Conservation (phyloP, 2,329 filamentous ascomycete genomes). For the Aureobasidium pullulans region DNA sequence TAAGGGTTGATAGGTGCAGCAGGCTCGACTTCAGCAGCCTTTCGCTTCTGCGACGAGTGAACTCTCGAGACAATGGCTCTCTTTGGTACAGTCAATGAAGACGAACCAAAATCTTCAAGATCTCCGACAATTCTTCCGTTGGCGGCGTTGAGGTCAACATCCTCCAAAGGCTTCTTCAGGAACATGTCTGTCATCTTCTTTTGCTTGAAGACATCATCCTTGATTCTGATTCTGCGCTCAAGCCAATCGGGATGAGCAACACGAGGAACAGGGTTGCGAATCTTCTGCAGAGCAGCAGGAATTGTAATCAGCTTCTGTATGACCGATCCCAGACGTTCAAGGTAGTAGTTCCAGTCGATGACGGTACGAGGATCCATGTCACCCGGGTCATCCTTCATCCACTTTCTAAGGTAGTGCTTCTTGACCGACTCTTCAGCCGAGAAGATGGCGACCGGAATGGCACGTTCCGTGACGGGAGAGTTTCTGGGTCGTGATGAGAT, state of each 20-base stretch:
- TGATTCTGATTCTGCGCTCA: conserved; percentile 83
- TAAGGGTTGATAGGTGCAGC: conserved; percentile 67
- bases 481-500: conserved; percentile 82
- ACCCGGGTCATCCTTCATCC: conserved; percentile 85
- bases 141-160: conserved; percentile 59
- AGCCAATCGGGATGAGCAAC: conserved; percentile 96
- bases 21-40: conserved; percentile 37
- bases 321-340: conserved; percentile 89
- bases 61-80: conserved; percentile 33
- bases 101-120: conserved; percentile 41
- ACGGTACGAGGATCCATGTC: conserved; percentile 86
- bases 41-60: conserved; percentile 39
- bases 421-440: conserved; percentile 86
- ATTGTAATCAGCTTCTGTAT: conserved; percentile 99
- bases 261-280: conserved; percentile 87
- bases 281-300: conserved; percentile 88
- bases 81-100: conserved; percentile 35
- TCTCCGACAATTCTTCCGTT: conserved; percentile 52
- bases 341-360: conserved; percentile 96
- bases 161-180: conserved; percentile 61
- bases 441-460: conserved; percentile 93
- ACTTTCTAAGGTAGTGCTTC: conserved; percentile 83
- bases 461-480: conserved; percentile 88
- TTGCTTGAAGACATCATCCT: conserved; percentile 96
- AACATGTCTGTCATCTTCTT: conserved; percentile 97